Conservation (phyloP, 2,329 filamentous ascomycete species). For the Trichoderma oligosporum region DNA sequence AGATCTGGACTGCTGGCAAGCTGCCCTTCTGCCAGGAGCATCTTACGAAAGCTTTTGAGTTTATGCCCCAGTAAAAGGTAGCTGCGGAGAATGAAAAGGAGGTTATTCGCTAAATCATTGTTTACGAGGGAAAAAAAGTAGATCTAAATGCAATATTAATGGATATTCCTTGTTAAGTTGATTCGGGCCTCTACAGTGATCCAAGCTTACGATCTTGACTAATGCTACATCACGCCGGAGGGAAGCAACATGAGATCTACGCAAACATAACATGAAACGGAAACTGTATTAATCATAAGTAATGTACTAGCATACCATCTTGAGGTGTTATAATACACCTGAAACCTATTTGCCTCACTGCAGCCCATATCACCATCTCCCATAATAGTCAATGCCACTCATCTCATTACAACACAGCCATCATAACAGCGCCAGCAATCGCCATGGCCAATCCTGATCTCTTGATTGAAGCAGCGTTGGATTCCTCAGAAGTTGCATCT, state of each 20-base stretch:
- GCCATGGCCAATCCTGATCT: constrained; percentile 27
- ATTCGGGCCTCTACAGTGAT: background rate
- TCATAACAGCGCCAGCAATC: constrained; percentile 29
- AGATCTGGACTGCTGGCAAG: constrained; percentile 68
- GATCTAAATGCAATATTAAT: too few relatives aligned
- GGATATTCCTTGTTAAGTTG: too few relatives aligned
- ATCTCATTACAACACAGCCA: constrained; percentile 28
- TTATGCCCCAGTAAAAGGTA: constrained; percentile 56
- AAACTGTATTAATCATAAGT: constrained; percentile 5
- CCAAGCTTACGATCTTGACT: background rate
- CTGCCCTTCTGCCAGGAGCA: constrained; percentile 66
- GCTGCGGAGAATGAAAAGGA: background rate
- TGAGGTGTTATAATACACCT: background rate
- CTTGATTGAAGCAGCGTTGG: constrained; percentile 28
- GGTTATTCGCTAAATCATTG: background rate
- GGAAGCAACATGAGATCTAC: background rate
- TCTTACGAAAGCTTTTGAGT: constrained; percentile 57
- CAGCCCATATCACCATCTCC: background rate
- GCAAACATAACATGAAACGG: background rate
- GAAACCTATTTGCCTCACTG: background rate
- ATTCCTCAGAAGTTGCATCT: constrained; percentile 13
- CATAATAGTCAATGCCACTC: background rate
- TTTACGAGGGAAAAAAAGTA: background rate
- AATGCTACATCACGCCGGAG: background rate
- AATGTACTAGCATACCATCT: background rate